Conservation (phyloP, 805 yeast genomes). For the Starmerella bombicola region DNA sequence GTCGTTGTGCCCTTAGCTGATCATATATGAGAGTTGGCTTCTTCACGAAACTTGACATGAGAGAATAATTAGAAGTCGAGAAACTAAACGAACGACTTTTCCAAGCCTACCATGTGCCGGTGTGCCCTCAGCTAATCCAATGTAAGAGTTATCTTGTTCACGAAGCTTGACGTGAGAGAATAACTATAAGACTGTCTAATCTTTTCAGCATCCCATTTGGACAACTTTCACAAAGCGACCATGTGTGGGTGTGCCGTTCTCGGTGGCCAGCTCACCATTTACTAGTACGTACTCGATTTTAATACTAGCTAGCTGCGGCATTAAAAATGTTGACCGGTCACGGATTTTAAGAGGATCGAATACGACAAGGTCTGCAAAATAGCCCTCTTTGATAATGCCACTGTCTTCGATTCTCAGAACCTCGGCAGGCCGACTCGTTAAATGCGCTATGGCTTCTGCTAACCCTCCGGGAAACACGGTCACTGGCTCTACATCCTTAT, state of each 20-base stretch:
- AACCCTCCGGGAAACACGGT: conserved; percentile 11
- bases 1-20: too few relatives aligned
- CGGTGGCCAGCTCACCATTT: conserved; percentile 12
- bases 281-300: conserved; percentile 12
- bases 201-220: too few relatives aligned
- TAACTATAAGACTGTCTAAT: too few relatives aligned
- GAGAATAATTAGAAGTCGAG: too few relatives aligned
- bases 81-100: too few relatives aligned
- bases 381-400: conserved; percentile 5
- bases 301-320: conserved; percentile 6
- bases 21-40: too few relatives aligned
- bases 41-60: too few relatives aligned
- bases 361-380: conserved; percentile 13
- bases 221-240: conserved; percentile 3
- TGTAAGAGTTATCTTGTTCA: too few relatives aligned
- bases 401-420: conserved; percentile 9
- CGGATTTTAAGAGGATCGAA: conserved; percentile 13
- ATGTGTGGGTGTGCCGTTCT: conserved; percentile 12
- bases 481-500: conserved; percentile 6
- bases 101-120: too few relatives aligned
- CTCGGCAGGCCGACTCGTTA: conserved; percentile 13
- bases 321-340: conserved; percentile 11
- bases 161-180: too few relatives aligned
- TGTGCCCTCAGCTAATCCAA: too few relatives aligned
- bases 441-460: conserved; percentile 13